phyloP scores from a whole-genome alignment of 1,284 basidiomycete genomes.

The Chalciporus piperatoides region DNA sequence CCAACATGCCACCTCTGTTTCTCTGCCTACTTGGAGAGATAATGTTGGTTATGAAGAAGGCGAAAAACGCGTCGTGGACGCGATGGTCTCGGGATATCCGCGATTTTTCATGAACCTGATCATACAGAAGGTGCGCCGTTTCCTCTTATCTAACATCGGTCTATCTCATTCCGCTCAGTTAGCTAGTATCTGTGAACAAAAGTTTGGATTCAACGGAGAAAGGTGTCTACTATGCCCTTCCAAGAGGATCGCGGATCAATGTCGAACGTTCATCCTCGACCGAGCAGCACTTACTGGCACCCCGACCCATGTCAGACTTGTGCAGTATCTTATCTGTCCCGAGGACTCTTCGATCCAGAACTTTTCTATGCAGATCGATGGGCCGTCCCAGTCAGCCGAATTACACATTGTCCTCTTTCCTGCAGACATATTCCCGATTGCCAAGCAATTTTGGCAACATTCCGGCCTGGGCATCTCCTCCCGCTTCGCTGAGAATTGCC shows the following conservation, averaged over 20 bases:
- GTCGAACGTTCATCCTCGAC: conserved; percentile 70
- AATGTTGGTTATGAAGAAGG: conserved; percentile 95
- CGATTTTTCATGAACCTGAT: conserved; percentile 92
- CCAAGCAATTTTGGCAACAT: conserved; percentile 97
- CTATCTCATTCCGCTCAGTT: conserved; percentile 49
- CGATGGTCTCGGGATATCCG: conserved; percentile 94
- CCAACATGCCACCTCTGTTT: conserved; percentile 95
- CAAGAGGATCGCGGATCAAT: conserved; percentile 66
- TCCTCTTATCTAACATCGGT: not conserved
- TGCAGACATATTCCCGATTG: conserved; percentile 58
- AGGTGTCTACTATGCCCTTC: conserved; percentile 78
- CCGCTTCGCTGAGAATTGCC: conserved; percentile 80
- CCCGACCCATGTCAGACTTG: conserved; percentile 57
- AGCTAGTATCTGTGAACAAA: conserved; percentile 69
- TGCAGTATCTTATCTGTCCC: conserved; percentile 73
- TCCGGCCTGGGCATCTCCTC: conserved; percentile 89
- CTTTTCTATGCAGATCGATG: conserved; percentile 26
- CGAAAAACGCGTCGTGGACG: conserved; percentile 74
- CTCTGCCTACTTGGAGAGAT: conserved; percentile 91
- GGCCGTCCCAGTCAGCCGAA: conserved; percentile 40
- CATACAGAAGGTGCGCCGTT: conserved; percentile 73
- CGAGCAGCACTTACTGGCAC: conserved; percentile 42
- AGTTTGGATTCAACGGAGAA: conserved; percentile 71
- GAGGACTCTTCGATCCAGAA: conserved; percentile 37
- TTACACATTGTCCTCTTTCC: conserved; percentile 84